Evolutionary conservation across 192 early-diverging fungal species (phyloP).

Genomic region (Coemansia sp.): DNA sequence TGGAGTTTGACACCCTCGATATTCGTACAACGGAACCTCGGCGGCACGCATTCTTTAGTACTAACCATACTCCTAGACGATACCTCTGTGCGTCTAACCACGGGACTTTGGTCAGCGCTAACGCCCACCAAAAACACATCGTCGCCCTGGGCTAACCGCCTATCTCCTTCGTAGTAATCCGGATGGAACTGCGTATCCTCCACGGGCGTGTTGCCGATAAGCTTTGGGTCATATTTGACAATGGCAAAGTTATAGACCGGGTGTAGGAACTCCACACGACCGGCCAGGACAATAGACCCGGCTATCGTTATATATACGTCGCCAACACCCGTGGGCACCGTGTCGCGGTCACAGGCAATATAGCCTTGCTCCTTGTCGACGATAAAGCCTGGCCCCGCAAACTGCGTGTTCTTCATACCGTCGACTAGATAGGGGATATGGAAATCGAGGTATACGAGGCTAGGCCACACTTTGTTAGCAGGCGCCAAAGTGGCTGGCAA

Average conservation of each 20-base stretch:
- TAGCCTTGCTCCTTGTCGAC: constrained; percentile 76
- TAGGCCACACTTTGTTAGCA: constrained; percentile 76
- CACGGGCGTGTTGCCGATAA: constrained; percentile 77
- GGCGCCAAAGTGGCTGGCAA: constrained; percentile 73
- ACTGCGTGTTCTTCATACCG: constrained; percentile 71
- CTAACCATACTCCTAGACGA: constrained; percentile 60
- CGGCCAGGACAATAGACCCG: constrained; percentile 85
- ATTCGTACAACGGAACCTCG: constrained; percentile 77
- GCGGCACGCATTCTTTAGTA: constrained; percentile 70
- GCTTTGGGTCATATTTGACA: constrained; percentile 72
- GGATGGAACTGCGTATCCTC: constrained; percentile 57
- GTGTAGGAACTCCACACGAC: constrained; percentile 79
- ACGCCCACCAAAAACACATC: constrained; percentile 68
- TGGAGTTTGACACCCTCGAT: constrained; percentile 75
- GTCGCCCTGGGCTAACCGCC: constrained; percentile 53
- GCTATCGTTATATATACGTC: constrained; percentile 91
- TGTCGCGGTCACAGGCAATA: constrained; percentile 84
- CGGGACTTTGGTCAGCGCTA: constrained; percentile 65
- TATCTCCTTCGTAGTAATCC: constrained; percentile 32
- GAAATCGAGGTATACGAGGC: constrained; percentile 79
- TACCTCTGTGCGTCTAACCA: constrained; percentile 52
- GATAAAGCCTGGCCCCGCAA: constrained; percentile 66
- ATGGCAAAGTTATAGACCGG: constrained; percentile 90
- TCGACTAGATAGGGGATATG: constrained; percentile 81
- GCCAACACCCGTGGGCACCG: constrained; percentile 83